Evolutionary conservation across 2,329 filamentous ascomycete species (phyloP), one percentile per base, ranked within the genome.

Genomic region (Microsporum ferrugineum): DNA sequence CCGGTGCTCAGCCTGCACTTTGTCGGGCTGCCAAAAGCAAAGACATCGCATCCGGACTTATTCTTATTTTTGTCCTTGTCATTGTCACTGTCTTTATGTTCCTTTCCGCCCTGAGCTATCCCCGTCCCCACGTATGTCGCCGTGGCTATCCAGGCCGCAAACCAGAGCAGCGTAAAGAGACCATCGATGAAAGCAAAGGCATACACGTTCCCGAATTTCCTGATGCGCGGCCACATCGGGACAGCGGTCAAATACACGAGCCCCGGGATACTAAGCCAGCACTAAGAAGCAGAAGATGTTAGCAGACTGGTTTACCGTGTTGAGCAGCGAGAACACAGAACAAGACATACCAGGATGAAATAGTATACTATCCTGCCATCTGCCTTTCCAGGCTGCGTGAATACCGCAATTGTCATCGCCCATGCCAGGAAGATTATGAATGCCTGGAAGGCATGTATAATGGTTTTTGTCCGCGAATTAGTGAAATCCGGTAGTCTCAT

Each of bases 231-330:
- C 79, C 82, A 85, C 74, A 83, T 81, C 3, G 83, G 83, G 3
- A 83, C 80, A 69, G 82, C 82, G 53, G 79, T 76, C 60, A 84
- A 79, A 69, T 85, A 86, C 61, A 84, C 75, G 39, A 85, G 73
- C 33, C 79, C 80, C 10, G 82, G 82, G 47, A 82, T 75, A 47
- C 78, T 80, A 64, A 84, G 70, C 76, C 82, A 85, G 69, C 83
- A 85, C 83, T 85, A 41, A 56, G 12, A 10, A 56, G 17, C 8
- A 5, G n/a, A n/a, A 7, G n/a, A 8, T 17, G 38, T 41, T 33
- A 29, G 34, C 14, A 38, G 33, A 39, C 10, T 39, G 5, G 33
- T 38, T 36, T 39, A 36, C 45, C 34, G 29, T 6, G 27, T 38
- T 43, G 23, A 60, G 33, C 17, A 23, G 17, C 17, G 17, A 23